Evolutionary conservation across 2,329 filamentous ascomycete genomes (phyloP).

Genomic region (Colletotrichum liaoningense): DNA sequence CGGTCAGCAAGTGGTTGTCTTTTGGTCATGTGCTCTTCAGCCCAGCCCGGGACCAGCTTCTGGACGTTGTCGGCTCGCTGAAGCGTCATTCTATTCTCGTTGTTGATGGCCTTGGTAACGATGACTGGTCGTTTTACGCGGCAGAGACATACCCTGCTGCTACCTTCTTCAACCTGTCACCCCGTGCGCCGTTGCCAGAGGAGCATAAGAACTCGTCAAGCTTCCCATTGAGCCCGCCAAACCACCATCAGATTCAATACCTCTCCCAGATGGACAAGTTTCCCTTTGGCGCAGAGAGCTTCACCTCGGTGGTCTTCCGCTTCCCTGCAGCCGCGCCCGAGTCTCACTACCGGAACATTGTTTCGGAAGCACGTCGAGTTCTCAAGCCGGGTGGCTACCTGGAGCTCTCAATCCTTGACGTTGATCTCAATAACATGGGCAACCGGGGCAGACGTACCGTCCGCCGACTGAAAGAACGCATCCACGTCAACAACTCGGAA

Average conservation of each 20-base stretch:
- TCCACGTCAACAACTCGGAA: slow-evolving; percentile 70
- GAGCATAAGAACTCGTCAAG: slow-evolving; percentile 56
- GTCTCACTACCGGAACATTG: slow-evolving; percentile 74
- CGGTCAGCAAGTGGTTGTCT: slow-evolving; percentile 88
- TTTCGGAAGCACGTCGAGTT: slow-evolving; percentile 81
- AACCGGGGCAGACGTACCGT: slow-evolving; percentile 75
- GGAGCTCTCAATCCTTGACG: slow-evolving; percentile 82
- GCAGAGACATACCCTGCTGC: slow-evolving; percentile 82
- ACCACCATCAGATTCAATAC: slow-evolving; percentile 82
- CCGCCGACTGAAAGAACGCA: slow-evolving; percentile 76
- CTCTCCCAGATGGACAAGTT: slow-evolving; percentile 72
- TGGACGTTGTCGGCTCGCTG: slow-evolving; percentile 59
- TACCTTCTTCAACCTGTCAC: slow-evolving; percentile 81
- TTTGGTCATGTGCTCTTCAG: slow-evolving; percentile 88
- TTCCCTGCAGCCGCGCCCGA: slow-evolving; percentile 80
- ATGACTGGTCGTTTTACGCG: slow-evolving; percentile 89
- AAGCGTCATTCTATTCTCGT: slow-evolving; percentile 77
- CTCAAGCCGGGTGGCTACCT: slow-evolving; percentile 82
- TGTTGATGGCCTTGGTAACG: slow-evolving; percentile 86
- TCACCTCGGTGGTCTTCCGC: slow-evolving; percentile 80
- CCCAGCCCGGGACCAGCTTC: slow-evolving; percentile 78
- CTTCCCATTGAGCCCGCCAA: slow-evolving; percentile 70
- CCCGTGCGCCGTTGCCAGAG: slow-evolving; percentile 62
- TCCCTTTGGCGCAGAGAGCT: slow-evolving; percentile 81
- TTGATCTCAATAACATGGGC: slow-evolving; percentile 87